Base-by-base conservation (phyloP, 164 flowering plant genomes). In the Tetrastigma voinierianum region DNA sequence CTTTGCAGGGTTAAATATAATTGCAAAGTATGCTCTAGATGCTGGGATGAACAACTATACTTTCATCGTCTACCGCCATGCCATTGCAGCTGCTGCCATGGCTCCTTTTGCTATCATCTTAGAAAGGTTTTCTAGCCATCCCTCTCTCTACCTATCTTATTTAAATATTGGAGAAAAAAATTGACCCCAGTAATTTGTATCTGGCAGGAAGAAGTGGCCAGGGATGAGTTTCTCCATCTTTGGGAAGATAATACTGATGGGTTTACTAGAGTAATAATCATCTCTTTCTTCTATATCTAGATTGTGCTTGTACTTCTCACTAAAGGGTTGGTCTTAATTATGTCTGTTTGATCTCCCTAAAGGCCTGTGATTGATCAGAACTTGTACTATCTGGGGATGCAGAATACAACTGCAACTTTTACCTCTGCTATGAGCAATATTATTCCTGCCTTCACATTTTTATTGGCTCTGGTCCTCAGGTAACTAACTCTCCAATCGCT, bases 311-410 rank as follows among this genome's bases (percentile, higher is more conserved):
- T 32, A 32, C 6, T 32, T 32, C 40, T 32, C 40, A 3, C 40
- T 32, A 32, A 32, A 32, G 40, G 40, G 7, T 32, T 32, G 40
- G 6, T 32, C 40, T 32, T 32, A 32, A 32, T 32, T 32, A 32
- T 32, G 40, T 32, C 40, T 32, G 0, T 32, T 32, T 32, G 40
- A 32, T 32, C 40, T 32, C 40, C 40, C 40, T n/a, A 32, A 71
- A 80, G 84, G 76, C 84, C 84, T 9, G 84, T 81, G 69, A 58
- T 81, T 23, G 81, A 75, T 43, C 84, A 81, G 55, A 81, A 81
- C 65, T 53, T 81, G n/a, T n/a, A 72, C 60, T 78, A 70, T 18
- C 40, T 70, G 20, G 84, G 84, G 15, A 73, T 81, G 74, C 78
- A 73, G 59, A 65, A 62, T 51, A 78, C 84, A 0, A 58, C 81